A percentile compares a stretch with the other conserved stretches of the same genome.
These are phyloP conservation scores for Diaporthe capsici DNA, from an alignment of 2,329 filamentous ascomycete species.

Conservation along the genomic window DNA sequence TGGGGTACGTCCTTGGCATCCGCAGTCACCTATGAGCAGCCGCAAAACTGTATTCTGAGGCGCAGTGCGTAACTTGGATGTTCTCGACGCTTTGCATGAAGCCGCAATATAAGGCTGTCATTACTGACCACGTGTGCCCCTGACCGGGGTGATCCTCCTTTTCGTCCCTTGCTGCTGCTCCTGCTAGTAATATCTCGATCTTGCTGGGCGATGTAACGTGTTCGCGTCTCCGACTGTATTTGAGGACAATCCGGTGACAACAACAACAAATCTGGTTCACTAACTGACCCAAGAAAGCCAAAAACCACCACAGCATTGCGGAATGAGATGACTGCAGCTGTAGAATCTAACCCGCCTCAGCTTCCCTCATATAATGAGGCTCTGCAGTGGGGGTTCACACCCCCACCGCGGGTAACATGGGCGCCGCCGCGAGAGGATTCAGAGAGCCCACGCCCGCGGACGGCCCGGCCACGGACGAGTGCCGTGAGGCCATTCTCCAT, in stretches of 20 bases:
- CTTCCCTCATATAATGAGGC: conserved; percentile 35
- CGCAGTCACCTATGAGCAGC: conserved; percentile 26
- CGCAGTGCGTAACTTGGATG: conserved; percentile 11
- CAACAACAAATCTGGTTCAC: conserved; percentile 8
- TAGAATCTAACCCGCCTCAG: conserved; percentile 14
- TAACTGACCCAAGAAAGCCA: conserved; percentile 14
- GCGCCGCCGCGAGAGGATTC: conserved; percentile 31
- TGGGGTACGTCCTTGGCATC: conserved; percentile 17
- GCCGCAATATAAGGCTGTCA: conserved; percentile 30
- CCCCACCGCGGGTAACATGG: conserved; percentile 32
- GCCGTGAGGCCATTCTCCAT: conserved; percentile 31
- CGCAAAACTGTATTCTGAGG: conserved; percentile 31
- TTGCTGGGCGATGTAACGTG: conserved; percentile 24
- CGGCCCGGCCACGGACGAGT: neutral
- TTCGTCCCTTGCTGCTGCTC: neutral
- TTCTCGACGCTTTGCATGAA: conserved; percentile 16
- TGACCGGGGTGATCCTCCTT: conserved; percentile 30
- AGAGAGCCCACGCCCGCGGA: conserved; percentile 6
- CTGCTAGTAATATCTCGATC: conserved; percentile 15
- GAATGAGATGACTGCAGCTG: conserved; percentile 29
- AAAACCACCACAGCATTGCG: neutral
- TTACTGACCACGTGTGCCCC: conserved; percentile 29
- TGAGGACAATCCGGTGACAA: neutral
- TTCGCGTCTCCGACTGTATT: conserved; percentile 17
- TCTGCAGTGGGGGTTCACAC: conserved; percentile 34